Percentiles rank a stretch among this genome's conserved stretches.
These are phyloP conservation scores for Microthyrium microscopicum DNA, from an alignment of 2,329 filamentous ascomycete genomes.

Conservation along the genomic window DNA sequence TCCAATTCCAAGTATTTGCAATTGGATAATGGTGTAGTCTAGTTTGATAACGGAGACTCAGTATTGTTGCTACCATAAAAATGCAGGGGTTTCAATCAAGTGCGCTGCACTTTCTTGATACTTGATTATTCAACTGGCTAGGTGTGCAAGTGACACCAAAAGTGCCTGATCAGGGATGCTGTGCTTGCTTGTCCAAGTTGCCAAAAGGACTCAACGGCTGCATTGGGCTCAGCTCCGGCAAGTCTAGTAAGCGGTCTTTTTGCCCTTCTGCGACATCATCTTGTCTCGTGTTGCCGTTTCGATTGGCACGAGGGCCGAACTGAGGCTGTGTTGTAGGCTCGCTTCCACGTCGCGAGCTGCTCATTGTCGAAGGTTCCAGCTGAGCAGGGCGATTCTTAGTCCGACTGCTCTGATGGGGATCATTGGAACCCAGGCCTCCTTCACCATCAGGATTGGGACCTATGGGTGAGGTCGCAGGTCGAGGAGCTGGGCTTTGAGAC, in stretches of 20 bases:
- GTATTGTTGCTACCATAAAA: too few relatives aligned
- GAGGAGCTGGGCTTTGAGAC: not conserved
- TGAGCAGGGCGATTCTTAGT: conserved; percentile 1
- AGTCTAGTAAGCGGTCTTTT: not conserved
- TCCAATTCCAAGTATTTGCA: too few relatives aligned
- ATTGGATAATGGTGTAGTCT: too few relatives aligned
- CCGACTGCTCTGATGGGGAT: not conserved
- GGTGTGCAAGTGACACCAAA: too few relatives aligned
- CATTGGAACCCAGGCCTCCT: not conserved
- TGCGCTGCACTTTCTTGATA: too few relatives aligned
- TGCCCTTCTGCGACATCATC: not conserved
- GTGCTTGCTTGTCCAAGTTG: too few relatives aligned
- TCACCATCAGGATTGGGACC: not conserved
- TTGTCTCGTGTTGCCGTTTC: not conserved
- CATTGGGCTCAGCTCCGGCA: conserved; percentile 6
- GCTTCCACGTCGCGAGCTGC: not conserved
- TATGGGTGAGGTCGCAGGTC: not conserved
- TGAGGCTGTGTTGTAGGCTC: not conserved
- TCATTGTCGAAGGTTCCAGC: not conserved
- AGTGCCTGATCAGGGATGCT: too few relatives aligned
- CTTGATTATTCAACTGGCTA: too few relatives aligned
- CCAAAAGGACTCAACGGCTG: conserved; percentile 7
- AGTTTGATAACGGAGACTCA: too few relatives aligned
- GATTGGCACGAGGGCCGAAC: not conserved
- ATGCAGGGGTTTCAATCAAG: too few relatives aligned